Conservation (phyloP, 2,329 filamentous ascomycete species). For the Seiridium cupressi region DNA sequence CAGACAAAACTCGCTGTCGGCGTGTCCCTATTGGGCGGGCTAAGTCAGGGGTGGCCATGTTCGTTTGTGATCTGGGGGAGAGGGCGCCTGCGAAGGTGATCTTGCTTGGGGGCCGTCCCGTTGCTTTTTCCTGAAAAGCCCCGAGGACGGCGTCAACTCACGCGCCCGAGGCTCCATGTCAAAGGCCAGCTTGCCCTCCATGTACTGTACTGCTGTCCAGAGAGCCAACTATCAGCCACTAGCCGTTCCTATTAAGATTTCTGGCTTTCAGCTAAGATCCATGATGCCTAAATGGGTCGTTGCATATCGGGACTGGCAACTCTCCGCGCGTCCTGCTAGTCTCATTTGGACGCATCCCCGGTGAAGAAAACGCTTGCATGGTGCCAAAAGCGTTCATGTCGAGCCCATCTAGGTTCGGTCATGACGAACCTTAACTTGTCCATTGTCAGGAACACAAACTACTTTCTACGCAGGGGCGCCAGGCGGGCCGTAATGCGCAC, state of each 20-base stretch:
- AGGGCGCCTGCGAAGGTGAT: conserved; percentile 3
- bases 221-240: neutral
- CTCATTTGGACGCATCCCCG: neutral
- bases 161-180: neutral
- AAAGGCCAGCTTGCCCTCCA: neutral
- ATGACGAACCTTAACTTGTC: neutral
- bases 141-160: neutral
- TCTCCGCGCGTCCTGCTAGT: neutral
- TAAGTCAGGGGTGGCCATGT: neutral
- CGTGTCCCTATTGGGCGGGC: neutral
- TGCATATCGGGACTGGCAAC: neutral
- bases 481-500: neutral
- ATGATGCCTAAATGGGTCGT: neutral
- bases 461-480: neutral
- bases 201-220: neutral
- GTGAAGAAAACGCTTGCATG: neutral
- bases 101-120: neutral
- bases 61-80: neutral
- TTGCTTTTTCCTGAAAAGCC: neutral
- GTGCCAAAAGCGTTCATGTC: neutral
- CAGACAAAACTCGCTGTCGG: neutral
- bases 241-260: neutral
- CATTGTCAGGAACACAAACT: conserved; percentile 1
- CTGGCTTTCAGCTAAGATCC: neutral
- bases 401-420: conserved; percentile 2